Evolutionary conservation across 1,284 basidiomycete species (phyloP), one percentile per base, ranked within the genome.

Genomic region (Trichosporon coremiiforme): DNA sequence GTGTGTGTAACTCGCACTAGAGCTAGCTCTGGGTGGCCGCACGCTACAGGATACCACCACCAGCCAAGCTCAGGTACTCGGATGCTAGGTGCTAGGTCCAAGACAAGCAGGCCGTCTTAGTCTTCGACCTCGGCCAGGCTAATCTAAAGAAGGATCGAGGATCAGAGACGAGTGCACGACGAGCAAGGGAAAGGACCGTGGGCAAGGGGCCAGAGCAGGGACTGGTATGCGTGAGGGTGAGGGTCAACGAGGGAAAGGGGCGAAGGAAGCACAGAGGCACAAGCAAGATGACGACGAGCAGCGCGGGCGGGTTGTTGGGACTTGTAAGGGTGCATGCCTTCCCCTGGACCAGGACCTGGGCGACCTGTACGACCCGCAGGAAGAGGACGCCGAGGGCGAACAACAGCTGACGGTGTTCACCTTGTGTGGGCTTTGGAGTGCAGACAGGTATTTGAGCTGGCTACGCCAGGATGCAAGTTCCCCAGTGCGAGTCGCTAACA

Each of bases 281-380:
- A 9, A 53, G 20, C 50, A 53, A 47, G 57, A 62, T 62, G 57
- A 62, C 57, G 57, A 62, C 57, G 17, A 62, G 8, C 57, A 33
- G 57, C 10, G 57, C 57, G 57, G 57, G 57, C 31, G 29, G 57
- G 57, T 33, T 62, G 29, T 33, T 62, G 31, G 31, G 31, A 62
- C 57, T 62, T n/a, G 57, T 20, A 62, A 62, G 57, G 31, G 31
- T 33, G 57, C 31, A 20, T 17, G 17, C 31, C 17, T 31, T 35
- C 31, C 57, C 57, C 57, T 62, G 57, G 57, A 33, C 57, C 57
- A 35, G 57, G 33, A 62, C 57, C 57, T 62, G 57, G 15, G 35
- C 15, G 25, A 62, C 57, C 17, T 17, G 57, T 13, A 35, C 15
- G 57, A 62, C 31, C 17, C 31, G 17, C 29, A 62, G 29, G 29